Evolutionary conservation across 495 filamentous ascomycete species (phyloP), one percentile per base, ranked within the genome.

Genomic region (Polyplosphaeria fusca): DNA sequence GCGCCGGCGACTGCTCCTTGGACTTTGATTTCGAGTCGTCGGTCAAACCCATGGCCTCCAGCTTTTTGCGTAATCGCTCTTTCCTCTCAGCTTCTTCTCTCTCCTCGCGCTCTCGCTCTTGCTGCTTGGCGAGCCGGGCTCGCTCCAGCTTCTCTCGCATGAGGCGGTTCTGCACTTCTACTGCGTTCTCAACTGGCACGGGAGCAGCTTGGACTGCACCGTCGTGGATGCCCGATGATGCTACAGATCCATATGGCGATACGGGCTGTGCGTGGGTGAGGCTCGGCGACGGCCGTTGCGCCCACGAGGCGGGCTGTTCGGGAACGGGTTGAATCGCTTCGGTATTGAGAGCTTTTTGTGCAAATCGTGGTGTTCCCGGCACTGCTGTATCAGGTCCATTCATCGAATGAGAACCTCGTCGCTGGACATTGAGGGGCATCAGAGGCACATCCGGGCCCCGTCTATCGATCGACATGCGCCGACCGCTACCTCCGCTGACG

Each of bases 401-500:
- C 16, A 74, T 75, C 20, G 70, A 73, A 39, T 75, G 71, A 26
- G 80, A 79, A 24, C 68, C 73, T 53, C 79, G 66, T 55, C 79
- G 66, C 26, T 76, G 71, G 22, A 71, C 51, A 43, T 59, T 56
- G 46, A 58, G 35, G 25, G 58, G 58, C 26, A 65, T 68, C 45
- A 73, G 70, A n/a, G 72, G 68, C 11, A 70, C 55, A 52, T 83
- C 81, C 35, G 69, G 64, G 30, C 73, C 63, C 13, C 67, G 73
- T 50, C 61, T 45, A 44, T 76, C 72, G 56, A 81, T 73, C 5
- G 82, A 85, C 71, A 76, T 77, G 18, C 81, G 76, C 55, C 81
- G 76, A 49, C 77, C 79, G 70, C 91, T 96, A 52, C 89, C 89
- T 26, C 91, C 92, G 68, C 92, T 96, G 25, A 95, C 87, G 66